Evolutionary conservation across 768 basidiomycete genomes (phyloP).

Genomic region (Amanita phalloides): DNA sequence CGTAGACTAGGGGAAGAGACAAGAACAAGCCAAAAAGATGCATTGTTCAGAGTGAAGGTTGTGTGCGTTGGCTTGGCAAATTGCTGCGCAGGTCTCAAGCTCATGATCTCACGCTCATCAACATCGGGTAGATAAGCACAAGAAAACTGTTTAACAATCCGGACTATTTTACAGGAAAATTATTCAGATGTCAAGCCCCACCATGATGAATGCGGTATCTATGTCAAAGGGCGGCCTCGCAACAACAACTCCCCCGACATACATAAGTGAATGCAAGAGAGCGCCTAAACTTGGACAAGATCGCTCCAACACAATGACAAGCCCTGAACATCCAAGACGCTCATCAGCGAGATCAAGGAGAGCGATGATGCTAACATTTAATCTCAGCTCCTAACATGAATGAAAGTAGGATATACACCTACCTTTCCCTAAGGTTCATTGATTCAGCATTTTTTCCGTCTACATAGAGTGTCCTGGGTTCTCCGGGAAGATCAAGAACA

Average conservation of each 20-base stretch:
- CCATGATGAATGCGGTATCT: slow-evolving; percentile 69
- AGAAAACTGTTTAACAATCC: background rate
- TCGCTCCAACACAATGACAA: slow-evolving; percentile 74
- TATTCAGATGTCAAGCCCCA: slow-evolving; percentile 70
- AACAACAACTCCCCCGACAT: slow-evolving; percentile 81
- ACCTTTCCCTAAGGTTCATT: slow-evolving; percentile 81
- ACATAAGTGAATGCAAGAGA: slow-evolving; percentile 84
- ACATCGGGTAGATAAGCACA: background rate
- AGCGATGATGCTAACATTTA: slow-evolving; percentile 57
- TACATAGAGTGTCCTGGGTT: slow-evolving; percentile 71
- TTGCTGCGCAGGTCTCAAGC: background rate
- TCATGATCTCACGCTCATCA: background rate
- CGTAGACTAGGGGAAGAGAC: slow-evolving; percentile 27
- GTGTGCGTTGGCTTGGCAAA: background rate
- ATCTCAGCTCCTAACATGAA: slow-evolving; percentile 1
- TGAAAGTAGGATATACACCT: slow-evolving; percentile 5
- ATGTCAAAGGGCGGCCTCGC: slow-evolving; percentile 72
- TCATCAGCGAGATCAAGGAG: slow-evolving; percentile 85
- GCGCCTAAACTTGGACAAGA: slow-evolving; percentile 59
- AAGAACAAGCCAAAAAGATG: slow-evolving; percentile 46
- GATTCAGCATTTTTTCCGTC: slow-evolving; percentile 74
- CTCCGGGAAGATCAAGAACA: slow-evolving; percentile 62
- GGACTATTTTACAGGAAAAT: slow-evolving; percentile 5
- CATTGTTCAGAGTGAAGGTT: slow-evolving; percentile 8
- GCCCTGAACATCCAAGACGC: slow-evolving; percentile 61